Base-by-base conservation (phyloP, 345 rosid species). In the Pugionium cornutum region DNA sequence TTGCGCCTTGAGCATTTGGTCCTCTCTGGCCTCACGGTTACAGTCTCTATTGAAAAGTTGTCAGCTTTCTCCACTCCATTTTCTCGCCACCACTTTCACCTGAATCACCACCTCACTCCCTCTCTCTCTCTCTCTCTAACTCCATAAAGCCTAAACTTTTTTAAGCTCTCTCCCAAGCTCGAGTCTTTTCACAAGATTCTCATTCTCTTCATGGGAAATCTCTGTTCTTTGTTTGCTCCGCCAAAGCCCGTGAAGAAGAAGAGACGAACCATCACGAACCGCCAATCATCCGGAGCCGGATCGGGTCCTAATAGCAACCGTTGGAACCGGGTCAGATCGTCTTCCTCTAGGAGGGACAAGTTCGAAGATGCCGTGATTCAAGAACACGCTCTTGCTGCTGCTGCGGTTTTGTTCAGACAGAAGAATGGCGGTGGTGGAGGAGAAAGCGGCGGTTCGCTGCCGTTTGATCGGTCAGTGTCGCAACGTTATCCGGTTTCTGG, bases 371-470 rank as follows among this genome's bases (percentile, higher is more conserved):
- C 89, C 25, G 45, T 81, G 75, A 75, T 83, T 70, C 83, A 77
- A 45, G 92, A 90, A 61, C 92, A 86, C 61, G 92, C 94, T 68
- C 60, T 85, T 43, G 95, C 96, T 11, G 92, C 92, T 26, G 95
- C 96, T 47, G 82, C 83, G 56, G 74, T 86, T 69, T 81, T 84
- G 77, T 75, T 81, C 62, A 85, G 83, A 69, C 92, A 77, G 4
- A 74, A 78, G 42, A 77, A 79, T 41, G 67, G 59, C 18, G 82
- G 64, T 1, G 82, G 55, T 31, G 74, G 72, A 41, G 83, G 28
- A 10, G 56, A 43, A 79, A 18, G 18, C 7, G 77, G 60, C 1
- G 82, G 64, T 31, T 77, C 85, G 3, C 50, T 79, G 57, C 78
- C 85, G 4, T 86, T 91, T 81, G 96, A 88, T 74, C 91, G 97